A percentile compares a stretch with the other conserved stretches of the same genome.
Evolutionary conservation across 345 rosid species (phyloP).

Genomic region (Theobroma cacao): DNA sequence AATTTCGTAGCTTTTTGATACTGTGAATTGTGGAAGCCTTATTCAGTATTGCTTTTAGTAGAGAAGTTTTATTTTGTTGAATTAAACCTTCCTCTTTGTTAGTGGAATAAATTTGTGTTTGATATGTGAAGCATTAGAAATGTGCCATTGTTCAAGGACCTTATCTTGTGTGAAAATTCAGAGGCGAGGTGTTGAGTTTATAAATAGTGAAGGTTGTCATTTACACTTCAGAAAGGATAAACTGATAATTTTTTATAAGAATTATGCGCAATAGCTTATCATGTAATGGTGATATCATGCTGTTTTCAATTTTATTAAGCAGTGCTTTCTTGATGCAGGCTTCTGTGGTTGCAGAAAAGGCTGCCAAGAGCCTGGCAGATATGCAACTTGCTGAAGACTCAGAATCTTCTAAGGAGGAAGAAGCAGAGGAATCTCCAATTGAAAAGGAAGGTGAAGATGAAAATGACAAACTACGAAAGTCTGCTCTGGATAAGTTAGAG

Average conservation of each 20-base stretch:
- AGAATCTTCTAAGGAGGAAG: conserved; percentile 61
- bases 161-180: neutral
- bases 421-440: conserved; percentile 35
- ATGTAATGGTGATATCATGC: neutral
- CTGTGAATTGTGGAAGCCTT: neutral
- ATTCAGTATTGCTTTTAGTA: neutral
- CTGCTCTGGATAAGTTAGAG: conserved; percentile 73
- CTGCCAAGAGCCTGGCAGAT: conserved; percentile 82
- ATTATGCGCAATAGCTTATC: neutral
- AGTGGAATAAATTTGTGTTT: neutral
- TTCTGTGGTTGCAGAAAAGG: conserved; percentile 75
- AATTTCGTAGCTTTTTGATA: neutral
- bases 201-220: neutral
- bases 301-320: neutral
- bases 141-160: neutral
- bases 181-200: neutral
- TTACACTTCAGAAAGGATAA: neutral
- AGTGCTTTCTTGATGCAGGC: conserved; percentile 53
- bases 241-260: neutral
- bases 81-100: neutral
- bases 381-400: conserved; percentile 51
- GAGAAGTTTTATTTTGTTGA: neutral
- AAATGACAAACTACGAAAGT: conserved; percentile 50
- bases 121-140: neutral
- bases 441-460: conserved; percentile 70